Evolutionary conservation across 176 grass and related monocot species (phyloP), one percentile per base, ranked within the genome.

Genomic region (Carex kokanica): DNA sequence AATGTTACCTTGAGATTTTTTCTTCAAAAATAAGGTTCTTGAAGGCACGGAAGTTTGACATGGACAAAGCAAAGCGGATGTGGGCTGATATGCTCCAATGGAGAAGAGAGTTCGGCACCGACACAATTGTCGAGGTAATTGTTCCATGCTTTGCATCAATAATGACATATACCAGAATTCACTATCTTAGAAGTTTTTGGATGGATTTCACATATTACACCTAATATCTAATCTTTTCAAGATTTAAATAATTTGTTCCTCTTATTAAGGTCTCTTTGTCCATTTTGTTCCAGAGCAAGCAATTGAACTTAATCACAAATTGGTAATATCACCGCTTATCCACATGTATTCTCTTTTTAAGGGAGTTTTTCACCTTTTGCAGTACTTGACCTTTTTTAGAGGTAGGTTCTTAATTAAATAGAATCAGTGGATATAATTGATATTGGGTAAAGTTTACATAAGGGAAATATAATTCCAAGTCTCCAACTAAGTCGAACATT

Each of bases 61-160:
- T 97, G 81, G 88, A 97, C 15, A 97, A 94, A 85, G 87, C 86
- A 10, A 97, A 97, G 88, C 88, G 90, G 87, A 97, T 97, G 94
- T 97, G 94, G 94, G 34, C 83, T 20, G 90, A 97, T 65, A 97
- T 94, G 94, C 85, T 97, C 31, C 80, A 89, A 1, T 97, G 92
- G 94, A 89, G 94, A 51, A 94, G 89, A 83, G 94, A 94, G 56
- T 97, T 94, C 40, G 92, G 90, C 52, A 57, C 90, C 29, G 92
- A 97, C 85, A 86, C 84, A 78, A 90, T 97, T 83, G 8, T 97
- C 15, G 92, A 94, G n/a, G 89, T 91, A 72, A 51, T 13, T 43
- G 24, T 18, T 78, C 8, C 24, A 32, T 56, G 47, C 6, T 55
- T 32, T 78, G 73, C 14, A 78, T 78, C 24, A 56, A 6, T 56